Base-by-base conservation (phyloP, 306 rosid genomes). In the Purshia tridentata region DNA sequence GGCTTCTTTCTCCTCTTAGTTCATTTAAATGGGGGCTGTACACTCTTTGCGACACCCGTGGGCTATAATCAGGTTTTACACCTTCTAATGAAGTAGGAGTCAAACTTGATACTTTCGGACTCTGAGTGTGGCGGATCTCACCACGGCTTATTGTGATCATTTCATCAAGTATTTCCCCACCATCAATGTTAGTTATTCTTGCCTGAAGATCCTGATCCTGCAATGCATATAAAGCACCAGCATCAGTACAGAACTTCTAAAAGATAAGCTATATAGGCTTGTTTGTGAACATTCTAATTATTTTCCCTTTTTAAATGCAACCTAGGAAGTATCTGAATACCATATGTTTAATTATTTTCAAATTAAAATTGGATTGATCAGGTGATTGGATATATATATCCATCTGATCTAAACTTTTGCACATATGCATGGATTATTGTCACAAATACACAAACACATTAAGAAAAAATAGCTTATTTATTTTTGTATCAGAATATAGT, bases 61-160 rank as follows among this genome's bases (percentile, higher is more conserved):
- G 98, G 66, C 98, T 92, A 76, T 64, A 64, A 52, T 84, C 74
- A 15, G 86, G 77, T 65, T 86, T 80, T 74, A 79, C 83, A 77
- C 74, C 93, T 67, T 84, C 93, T 14, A 57, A 12, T 5, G 86
- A 65, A 68, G 84, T 80, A 75, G 97, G 86, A 9, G 93, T 86
- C 51, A 96, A 85, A 74, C 97, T 89, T 23, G 91, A 82, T 51
- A 87, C 68, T 78, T 89, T 91, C 3, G 97, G 87, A 81, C 96
- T 86, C 45, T 86, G 96, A 12, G 86, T 79, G 76, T 51, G 86
- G 9, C 92, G 91, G 72, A 93, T 76, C 85, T 93, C 98, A 13
- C 97, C 97, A 9, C 98, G 93, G 84, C 98, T 89, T 79, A 92
- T 88, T 46, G 98, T 93, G 74, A 89, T 85, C 22, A 93, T 81